phyloP scores from a whole-genome alignment of 1,139 yeast species.

The Yamadazyma diospyri region DNA sequence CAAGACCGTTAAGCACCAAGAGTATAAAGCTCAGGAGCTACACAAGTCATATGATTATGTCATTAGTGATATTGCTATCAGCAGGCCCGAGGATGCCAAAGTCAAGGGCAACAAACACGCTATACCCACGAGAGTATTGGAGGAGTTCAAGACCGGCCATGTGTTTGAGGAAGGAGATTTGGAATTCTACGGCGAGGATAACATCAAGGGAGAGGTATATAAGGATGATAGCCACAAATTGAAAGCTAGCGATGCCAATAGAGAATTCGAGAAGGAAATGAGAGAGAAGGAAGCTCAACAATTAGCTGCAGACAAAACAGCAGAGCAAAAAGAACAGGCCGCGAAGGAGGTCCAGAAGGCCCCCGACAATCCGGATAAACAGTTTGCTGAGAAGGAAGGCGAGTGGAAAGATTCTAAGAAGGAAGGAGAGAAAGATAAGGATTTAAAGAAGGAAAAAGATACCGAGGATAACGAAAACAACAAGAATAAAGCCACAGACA shows the following conservation, averaged over 20 bases:
- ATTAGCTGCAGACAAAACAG: conserved; percentile 5
- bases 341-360: not conserved
- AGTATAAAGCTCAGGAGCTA: conserved; percentile 14
- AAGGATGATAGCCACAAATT: conserved; percentile 13
- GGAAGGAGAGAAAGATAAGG: conserved; percentile 5
- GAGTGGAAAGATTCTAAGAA: conserved; percentile 6
- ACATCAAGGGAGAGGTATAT: conserved; percentile 14
- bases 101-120: conserved; percentile 31
- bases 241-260: conserved; percentile 21
- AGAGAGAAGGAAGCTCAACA: conserved; percentile 19
- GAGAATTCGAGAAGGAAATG: conserved; percentile 16
- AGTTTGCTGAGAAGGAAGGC: conserved; percentile 2
- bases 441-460: conserved; percentile 4
- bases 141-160: conserved; percentile 24
- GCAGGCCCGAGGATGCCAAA: conserved; percentile 25
- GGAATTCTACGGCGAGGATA: conserved; percentile 15
- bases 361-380: not conserved
- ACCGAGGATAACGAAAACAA: conserved; percentile 3
- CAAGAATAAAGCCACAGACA: conserved; percentile 6
- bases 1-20: conserved; percentile 27
- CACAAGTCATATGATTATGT: conserved; percentile 17
- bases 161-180: conserved; percentile 30
- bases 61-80: conserved; percentile 37
- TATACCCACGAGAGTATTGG: conserved; percentile 28
- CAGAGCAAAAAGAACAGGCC: conserved; percentile 6